phyloP scores from a whole-genome alignment of 306 rosid genomes.

The Hylodesmum podocarpum region DNA sequence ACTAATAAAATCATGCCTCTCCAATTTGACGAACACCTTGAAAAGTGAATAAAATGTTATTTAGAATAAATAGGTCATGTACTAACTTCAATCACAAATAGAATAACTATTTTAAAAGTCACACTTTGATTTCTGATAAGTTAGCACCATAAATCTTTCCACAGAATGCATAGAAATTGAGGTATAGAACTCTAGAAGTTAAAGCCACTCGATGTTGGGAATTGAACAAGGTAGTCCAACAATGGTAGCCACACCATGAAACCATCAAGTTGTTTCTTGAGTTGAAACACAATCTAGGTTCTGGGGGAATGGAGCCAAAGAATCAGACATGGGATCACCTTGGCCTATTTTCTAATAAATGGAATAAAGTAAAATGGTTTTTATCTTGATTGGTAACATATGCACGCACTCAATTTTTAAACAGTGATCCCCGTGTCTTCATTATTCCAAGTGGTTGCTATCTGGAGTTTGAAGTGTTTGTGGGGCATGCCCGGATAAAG shows the following conservation, averaged over 20 bases:
- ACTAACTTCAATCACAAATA: background rate
- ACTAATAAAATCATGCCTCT: background rate
- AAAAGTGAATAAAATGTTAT: background rate
- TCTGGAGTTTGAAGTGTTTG: background rate
- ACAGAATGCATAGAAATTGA: too few relatives aligned
- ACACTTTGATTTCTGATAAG: too few relatives aligned
- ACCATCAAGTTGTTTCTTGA: background rate
- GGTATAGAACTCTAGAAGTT: background rate
- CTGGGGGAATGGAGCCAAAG: background rate
- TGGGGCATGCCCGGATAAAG: background rate
- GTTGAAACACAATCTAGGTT: background rate
- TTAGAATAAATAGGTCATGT: background rate
- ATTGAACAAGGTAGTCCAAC: background rate
- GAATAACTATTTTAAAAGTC: too few relatives aligned
- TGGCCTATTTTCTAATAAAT: background rate
- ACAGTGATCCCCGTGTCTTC: background rate
- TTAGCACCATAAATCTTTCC: too few relatives aligned
- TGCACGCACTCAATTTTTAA: background rate
- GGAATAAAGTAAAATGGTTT: background rate
- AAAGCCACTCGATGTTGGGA: background rate
- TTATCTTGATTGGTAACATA: background rate
- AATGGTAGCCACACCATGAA: background rate
- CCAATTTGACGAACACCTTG: background rate
- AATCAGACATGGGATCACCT: background rate
- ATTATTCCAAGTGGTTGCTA: background rate